Evolutionary conservation across 2,329 filamentous ascomycete genomes (phyloP).

Genomic region (Myriosclerotinia curreyana): DNA sequence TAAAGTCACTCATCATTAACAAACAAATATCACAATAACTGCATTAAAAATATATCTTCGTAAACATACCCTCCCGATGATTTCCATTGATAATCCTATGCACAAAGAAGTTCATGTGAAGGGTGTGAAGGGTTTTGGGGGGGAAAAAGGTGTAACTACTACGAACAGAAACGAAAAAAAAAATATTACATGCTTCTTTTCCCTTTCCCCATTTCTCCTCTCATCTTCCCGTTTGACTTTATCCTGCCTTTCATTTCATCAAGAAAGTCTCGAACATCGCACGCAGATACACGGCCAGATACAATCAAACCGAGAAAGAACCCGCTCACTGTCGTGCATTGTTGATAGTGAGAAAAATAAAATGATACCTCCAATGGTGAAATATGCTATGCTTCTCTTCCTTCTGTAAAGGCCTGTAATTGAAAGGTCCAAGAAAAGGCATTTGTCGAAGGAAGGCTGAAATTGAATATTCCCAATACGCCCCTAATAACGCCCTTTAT

Average conservation of each 20-base stretch:
- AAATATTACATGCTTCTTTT: constrained; percentile 32
- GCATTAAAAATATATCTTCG: constrained; percentile 11
- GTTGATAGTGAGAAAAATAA: constrained; percentile 6
- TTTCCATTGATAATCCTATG: constrained; percentile 27
- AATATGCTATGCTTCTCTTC: constrained; percentile 21
- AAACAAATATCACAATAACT: neutral
- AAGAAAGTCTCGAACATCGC: constrained; percentile 14
- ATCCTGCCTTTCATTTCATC: constrained; percentile 21
- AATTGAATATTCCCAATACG: constrained; percentile 15
- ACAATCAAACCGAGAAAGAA: constrained; percentile 18
- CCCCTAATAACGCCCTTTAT: constrained; percentile 19
- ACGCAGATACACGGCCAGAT: constrained; percentile 17
- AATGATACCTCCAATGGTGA: constrained; percentile 14
- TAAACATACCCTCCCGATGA: constrained; percentile 22
- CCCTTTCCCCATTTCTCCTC: constrained; percentile 20
- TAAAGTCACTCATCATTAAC: too few relatives aligned
- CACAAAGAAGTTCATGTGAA: constrained; percentile 25
- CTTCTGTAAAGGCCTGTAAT: neutral
- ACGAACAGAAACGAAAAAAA: constrained; percentile 25
- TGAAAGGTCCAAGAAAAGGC: neutral
- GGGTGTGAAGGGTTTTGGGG: neutral
- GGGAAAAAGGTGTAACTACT: constrained; percentile 29
- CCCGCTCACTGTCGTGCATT: constrained; percentile 14
- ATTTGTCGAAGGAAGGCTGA: constrained; percentile 17
- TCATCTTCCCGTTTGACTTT: constrained; percentile 20